phyloP scores from a whole-genome alignment of 2,329 filamentous ascomycete genomes.

The Cordyceps pruinosa region DNA sequence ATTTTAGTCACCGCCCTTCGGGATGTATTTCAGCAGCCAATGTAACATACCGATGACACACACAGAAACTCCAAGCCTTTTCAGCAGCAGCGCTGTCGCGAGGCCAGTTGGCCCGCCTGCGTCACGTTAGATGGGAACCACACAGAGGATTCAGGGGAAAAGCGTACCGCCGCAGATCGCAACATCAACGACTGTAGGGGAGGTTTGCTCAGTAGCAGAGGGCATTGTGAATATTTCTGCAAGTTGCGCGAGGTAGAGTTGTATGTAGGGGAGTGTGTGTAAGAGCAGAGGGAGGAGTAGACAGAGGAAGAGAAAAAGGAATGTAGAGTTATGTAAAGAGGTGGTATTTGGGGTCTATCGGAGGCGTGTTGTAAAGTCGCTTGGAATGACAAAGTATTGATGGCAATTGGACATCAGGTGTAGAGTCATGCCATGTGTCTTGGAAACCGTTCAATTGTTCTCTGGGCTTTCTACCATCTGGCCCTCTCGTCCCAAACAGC shows the following conservation, averaged over 20 bases:
- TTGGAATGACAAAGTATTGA: background rate
- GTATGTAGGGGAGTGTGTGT: background rate
- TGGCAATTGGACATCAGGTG: background rate
- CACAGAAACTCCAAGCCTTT: conserved; percentile 34
- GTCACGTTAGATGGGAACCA: background rate
- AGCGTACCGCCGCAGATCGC: conserved; percentile 30
- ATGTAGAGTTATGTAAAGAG: background rate
- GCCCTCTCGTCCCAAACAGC: background rate
- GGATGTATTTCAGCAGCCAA: background rate
- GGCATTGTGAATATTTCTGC: conserved; percentile 2
- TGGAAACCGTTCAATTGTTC: background rate
- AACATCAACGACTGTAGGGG: conserved; percentile 25
- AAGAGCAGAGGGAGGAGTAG: no score
- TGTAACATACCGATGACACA: conserved; percentile 28
- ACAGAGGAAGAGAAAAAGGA: no score
- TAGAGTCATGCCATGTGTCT: background rate
- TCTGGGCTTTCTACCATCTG: background rate
- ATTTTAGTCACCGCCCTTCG: background rate
- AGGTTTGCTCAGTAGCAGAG: background rate
- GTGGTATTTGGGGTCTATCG: no score
- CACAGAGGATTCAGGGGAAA: background rate
- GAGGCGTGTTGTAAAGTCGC: background rate
- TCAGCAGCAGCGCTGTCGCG: conserved; percentile 36
- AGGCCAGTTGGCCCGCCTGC: conserved; percentile 40
- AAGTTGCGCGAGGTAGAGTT: no score